Base-by-base conservation (phyloP, 352 stramenopile species). In the Phytophthora pluvialis region DNA sequence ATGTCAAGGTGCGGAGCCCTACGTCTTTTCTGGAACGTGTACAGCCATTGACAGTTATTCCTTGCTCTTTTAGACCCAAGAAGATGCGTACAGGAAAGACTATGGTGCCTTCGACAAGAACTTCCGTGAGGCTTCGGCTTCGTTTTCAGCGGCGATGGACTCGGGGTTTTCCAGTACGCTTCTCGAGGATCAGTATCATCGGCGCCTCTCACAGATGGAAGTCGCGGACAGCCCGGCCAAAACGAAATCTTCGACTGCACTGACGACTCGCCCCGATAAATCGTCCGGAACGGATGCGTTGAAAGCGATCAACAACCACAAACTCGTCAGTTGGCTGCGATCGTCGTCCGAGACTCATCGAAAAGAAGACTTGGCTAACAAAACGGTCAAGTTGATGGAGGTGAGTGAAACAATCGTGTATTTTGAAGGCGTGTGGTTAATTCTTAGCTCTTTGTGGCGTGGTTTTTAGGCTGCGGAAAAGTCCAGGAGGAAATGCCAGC, bases 281-380 rank as follows among this genome's bases (percentile, higher is more conserved):
- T 26, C 48, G 1, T 53, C 47, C 5, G 56, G 60, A 44, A 44
- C 44, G n/a, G 50, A 42, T 11, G 58, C 55, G 11, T 50, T 73
- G 15, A 67, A 75, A 50, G 68, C 52, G 12, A 70, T 86, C 67
- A 88, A 88, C 60, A 86, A 81, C 39, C 89, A 85, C 12, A 93
- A 94, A 66, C 75, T 95, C 13, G 85, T 93, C 3, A 92, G 81
- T 16, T 95, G 87, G 87, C 59, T 95, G 11, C 55, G 89, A 6
- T 71, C 86, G 15, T 71, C 84, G 5, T 91, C 77, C 0, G 85
- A 93, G 1, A 77, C 81, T 13, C 74, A 90, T 47, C 80, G 86
- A 18, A 93, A 91, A 60, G 83, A 91, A 42, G 89, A 83, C 36
- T 29, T 88, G n/a, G 78, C 72, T 7, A 63, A 65, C n/a, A 85